These are phyloP conservation scores for Cytospora paraplurivora DNA, from an alignment of 2,329 filamentous ascomycete species.

Conservation along the genomic window DNA sequence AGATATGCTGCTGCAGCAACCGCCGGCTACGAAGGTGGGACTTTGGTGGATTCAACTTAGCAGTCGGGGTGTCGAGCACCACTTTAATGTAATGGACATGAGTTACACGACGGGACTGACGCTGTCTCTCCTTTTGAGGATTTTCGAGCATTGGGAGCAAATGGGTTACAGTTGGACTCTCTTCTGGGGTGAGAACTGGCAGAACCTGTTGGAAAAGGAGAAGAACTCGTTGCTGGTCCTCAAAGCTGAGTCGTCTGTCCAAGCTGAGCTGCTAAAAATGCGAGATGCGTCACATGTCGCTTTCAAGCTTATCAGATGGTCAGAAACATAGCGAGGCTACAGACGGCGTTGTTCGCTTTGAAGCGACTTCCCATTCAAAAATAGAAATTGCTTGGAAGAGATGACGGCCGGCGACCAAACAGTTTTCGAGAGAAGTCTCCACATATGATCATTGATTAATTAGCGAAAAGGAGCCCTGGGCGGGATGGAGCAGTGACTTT, in stretches of 20 bases:
- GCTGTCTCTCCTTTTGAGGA: not conserved
- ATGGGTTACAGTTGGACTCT: constrained; percentile 1
- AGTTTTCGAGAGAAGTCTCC: too few relatives aligned
- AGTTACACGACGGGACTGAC: not conserved
- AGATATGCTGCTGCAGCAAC: constrained; percentile 24
- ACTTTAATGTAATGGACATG: not conserved
- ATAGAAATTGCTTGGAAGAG: too few relatives aligned
- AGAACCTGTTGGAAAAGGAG: not conserved
- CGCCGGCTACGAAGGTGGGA: constrained; percentile 15
- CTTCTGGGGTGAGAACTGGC: constrained; percentile 8
- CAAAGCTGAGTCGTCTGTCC: not conserved
- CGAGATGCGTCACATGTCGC: constrained; percentile 7
- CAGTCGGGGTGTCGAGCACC: constrained; percentile 4
- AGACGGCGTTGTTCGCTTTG: too few relatives aligned
- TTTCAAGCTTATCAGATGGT: constrained; percentile 6
- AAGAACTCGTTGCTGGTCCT: constrained; percentile 9
- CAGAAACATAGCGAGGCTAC: not conserved
- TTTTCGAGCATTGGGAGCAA: not conserved
- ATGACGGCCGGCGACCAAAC: too few relatives aligned
- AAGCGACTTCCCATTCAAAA: too few relatives aligned
- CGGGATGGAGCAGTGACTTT: too few relatives aligned
- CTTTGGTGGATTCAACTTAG: constrained; percentile 20
- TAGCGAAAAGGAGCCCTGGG: too few relatives aligned
- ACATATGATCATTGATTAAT: too few relatives aligned
- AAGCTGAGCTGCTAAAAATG: not conserved